phyloP scores from a whole-genome alignment of 192 early-diverging fungal species.

The Backusella sp. region DNA sequence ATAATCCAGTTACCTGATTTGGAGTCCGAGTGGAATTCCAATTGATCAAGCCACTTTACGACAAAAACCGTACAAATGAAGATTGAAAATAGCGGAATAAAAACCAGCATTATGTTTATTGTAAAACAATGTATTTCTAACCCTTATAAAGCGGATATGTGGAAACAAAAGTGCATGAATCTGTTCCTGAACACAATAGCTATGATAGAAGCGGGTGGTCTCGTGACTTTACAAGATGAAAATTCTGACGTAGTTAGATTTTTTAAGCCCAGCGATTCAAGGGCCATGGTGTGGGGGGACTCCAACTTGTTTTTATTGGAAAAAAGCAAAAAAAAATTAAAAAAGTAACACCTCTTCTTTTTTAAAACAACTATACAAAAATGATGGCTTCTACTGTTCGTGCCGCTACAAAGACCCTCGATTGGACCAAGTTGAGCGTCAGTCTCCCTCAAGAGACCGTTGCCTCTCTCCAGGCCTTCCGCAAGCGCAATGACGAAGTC shows the following conservation, averaged over 20 bases:
- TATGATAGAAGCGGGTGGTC: not conserved
- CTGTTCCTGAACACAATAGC: not conserved
- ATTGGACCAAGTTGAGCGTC: conserved; percentile 86
- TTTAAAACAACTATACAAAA: not conserved
- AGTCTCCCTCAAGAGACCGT: conserved; percentile 89
- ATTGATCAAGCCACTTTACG: no score
- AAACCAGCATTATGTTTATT: not conserved
- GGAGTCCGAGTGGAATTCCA: no score
- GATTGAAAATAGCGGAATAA: no score
- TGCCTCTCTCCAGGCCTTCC: conserved; percentile 84
- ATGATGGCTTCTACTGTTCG: conserved; percentile 45
- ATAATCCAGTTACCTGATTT: no score
- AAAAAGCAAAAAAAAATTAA: not conserved
- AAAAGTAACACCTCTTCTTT: not conserved
- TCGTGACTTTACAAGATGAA: not conserved
- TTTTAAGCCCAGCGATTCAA: conserved; percentile 5
- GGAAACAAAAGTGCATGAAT: not conserved
- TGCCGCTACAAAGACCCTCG: conserved; percentile 63
- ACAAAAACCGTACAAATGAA: no score
- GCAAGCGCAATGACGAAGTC: conserved; percentile 92
- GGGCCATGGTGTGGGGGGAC: not conserved
- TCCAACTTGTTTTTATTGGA: not conserved
- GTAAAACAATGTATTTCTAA: not conserved
- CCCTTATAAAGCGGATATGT: no score
- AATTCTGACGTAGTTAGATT: not conserved